Percentiles rank a stretch among this genome's conserved stretches.
These are phyloP conservation scores for Alternaria brassicae DNA, from an alignment of 2,329 filamentous ascomycete species.

Conservation along the genomic window DNA sequence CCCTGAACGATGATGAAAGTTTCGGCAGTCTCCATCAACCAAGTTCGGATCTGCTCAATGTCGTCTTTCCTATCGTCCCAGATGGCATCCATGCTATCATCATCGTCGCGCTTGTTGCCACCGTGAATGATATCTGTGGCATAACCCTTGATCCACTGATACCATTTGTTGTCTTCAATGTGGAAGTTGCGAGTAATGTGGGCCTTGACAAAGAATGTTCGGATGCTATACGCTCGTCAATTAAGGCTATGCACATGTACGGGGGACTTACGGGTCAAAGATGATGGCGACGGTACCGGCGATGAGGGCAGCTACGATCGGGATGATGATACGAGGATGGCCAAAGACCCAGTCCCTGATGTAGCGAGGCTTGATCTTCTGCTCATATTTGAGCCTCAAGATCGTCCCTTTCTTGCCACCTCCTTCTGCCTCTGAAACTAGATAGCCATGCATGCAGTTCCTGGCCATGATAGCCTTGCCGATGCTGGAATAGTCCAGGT, in stretches of 20 bases:
- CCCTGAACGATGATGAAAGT: constrained; percentile 96
- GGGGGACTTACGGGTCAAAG: constrained; percentile 73
- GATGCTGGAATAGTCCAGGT: constrained; percentile 75
- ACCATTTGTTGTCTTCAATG: constrained; percentile 74
- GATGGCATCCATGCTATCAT: constrained; percentile 76
- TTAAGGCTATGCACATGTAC: constrained; percentile 4
- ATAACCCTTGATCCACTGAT: constrained; percentile 81
- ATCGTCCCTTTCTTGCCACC: constrained; percentile 79
- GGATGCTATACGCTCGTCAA: constrained; percentile 59
- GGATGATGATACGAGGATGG: constrained; percentile 89
- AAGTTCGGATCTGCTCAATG: constrained; percentile 81
- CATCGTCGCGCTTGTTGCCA: constrained; percentile 63
- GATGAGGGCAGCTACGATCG: constrained; percentile 78
- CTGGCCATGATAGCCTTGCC: constrained; percentile 85
- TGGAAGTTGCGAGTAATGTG: constrained; percentile 82
- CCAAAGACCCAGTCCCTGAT: constrained; percentile 86
- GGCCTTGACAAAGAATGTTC: constrained; percentile 88
- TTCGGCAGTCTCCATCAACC: constrained; percentile 86
- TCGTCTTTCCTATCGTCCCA: constrained; percentile 86
- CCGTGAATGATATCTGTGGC: constrained; percentile 71
- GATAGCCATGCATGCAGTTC: constrained; percentile 89
- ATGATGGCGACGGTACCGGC: constrained; percentile 80
- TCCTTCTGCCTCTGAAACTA: constrained; percentile 70
- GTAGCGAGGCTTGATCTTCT: constrained; percentile 76
- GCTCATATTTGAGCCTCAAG: constrained; percentile 83